Evolutionary conservation across 148 eudicot genomes (phyloP).

Genomic region (Camellia sinensis): DNA sequence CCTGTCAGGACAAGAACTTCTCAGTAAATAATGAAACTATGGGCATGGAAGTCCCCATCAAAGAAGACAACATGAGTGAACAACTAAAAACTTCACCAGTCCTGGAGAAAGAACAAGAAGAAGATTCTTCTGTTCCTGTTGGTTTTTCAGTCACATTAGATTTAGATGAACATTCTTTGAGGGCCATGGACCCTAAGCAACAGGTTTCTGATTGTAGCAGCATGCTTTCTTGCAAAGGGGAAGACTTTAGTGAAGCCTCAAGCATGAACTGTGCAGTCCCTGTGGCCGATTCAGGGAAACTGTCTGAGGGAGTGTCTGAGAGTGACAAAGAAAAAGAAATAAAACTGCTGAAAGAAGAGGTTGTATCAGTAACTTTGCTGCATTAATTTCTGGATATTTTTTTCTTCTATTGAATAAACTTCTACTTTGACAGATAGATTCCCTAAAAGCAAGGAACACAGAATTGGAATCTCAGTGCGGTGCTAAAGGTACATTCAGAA

Average conservation of each 20-base stretch:
- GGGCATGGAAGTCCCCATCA: constrained; percentile 21
- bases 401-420: constrained; percentile 6
- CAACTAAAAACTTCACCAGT: constrained; percentile 16
- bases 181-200: constrained; percentile 24
- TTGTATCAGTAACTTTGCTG: constrained; percentile 20
- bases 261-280: constrained; percentile 24
- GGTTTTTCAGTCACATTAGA: constrained; percentile 30
- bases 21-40: constrained; percentile 26
- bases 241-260: constrained; percentile 23
- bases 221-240: constrained; percentile 19
- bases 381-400: constrained; percentile 12
- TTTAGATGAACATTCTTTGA: constrained; percentile 26
- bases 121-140: constrained; percentile 25
- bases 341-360: constrained; percentile 60
- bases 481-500: constrained; percentile 35
- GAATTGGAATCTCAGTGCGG: constrained; percentile 52
- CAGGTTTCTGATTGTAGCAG: constrained; percentile 26
- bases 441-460: constrained; percentile 49
- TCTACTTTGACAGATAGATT: constrained; percentile 46
- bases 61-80: constrained; percentile 16
- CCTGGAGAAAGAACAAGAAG: constrained; percentile 27
- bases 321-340: constrained; percentile 40
- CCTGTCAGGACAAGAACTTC: constrained; percentile 17
- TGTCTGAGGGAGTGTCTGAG: constrained; percentile 26
- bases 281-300: constrained; percentile 23